A percentile compares a stretch with the other conserved stretches of the same genome.
Evolutionary conservation across 1,284 basidiomycete genomes (phyloP).

Genomic region (Lentinus polychrous): DNA sequence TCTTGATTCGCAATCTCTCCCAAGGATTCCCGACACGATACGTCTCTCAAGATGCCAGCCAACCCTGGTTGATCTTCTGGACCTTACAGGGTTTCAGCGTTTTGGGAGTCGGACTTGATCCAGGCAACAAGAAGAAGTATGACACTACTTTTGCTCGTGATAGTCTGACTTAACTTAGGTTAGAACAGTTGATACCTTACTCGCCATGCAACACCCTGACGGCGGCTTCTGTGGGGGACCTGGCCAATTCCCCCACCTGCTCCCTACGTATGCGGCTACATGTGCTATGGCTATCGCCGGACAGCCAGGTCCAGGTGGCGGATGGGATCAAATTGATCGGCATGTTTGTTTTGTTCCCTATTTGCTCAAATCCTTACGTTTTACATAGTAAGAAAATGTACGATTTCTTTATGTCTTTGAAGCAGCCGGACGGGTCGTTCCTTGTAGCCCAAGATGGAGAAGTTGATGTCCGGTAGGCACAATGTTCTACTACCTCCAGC

Average conservation of each 20-base stretch:
- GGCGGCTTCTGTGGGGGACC: slow-evolving; percentile 94
- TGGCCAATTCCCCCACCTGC: slow-evolving; percentile 81
- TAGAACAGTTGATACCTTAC: slow-evolving; percentile 72
- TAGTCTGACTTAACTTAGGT: background rate
- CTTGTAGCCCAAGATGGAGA: slow-evolving; percentile 85
- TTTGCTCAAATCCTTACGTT: background rate
- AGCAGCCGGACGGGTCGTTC: slow-evolving; percentile 93
- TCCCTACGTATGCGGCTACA: slow-evolving; percentile 88
- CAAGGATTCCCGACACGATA: slow-evolving; percentile 77
- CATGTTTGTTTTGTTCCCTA: slow-evolving; percentile 24
- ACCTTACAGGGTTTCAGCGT: slow-evolving; percentile 74
- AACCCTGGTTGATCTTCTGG: slow-evolving; percentile 94
- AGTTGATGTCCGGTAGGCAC: slow-evolving; percentile 80
- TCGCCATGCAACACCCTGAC: slow-evolving; percentile 70
- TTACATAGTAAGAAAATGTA: slow-evolving; percentile 67
- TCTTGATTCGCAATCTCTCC: slow-evolving; percentile 57
- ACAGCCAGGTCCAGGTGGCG: slow-evolving; percentile 60
- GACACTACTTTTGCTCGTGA: background rate
- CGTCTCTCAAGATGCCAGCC: slow-evolving; percentile 82
- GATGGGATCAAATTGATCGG: slow-evolving; percentile 83
- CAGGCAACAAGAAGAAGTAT: slow-evolving; percentile 64
- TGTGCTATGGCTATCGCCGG: slow-evolving; percentile 83
- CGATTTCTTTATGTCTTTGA: slow-evolving; percentile 87
- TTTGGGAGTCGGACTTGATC: slow-evolving; percentile 74
- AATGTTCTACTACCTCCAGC: background rate